Percentiles rank a stretch among this genome's conserved stretches.
These are phyloP conservation scores for Sesbania bispinosa DNA, from an alignment of 306 rosid genomes.

Conservation along the genomic window DNA sequence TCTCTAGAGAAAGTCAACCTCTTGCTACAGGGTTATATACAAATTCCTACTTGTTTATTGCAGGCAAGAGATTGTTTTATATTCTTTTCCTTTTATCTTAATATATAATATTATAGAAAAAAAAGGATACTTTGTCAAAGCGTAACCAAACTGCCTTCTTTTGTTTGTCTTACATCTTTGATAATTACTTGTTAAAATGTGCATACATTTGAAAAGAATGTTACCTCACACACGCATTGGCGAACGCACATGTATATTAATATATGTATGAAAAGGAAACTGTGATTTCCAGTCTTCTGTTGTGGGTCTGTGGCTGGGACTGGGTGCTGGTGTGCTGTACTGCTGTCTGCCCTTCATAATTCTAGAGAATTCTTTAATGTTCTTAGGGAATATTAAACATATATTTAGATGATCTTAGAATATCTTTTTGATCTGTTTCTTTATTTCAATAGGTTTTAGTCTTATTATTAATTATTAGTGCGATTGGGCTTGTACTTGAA, in stretches of 20 bases:
- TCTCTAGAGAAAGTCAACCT: conserved; percentile 75
- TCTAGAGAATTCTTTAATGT: too few species aligned
- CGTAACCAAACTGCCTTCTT: not conserved
- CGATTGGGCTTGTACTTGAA: not conserved
- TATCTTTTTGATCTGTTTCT: not conserved
- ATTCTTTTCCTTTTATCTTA: conserved; percentile 10
- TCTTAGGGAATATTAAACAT: not conserved
- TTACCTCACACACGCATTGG: too few species aligned
- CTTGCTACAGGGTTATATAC: conserved; percentile 74
- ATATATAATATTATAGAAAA: conserved; percentile 16
- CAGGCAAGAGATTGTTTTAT: conserved; percentile 51
- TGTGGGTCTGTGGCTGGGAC: too few species aligned
- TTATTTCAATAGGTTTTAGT: not conserved
- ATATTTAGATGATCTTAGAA: not conserved
- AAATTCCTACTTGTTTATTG: conserved; percentile 77
- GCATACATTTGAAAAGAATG: too few species aligned
- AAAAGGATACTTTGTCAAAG: not conserved
- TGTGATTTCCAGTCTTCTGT: too few species aligned
- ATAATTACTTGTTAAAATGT: too few species aligned
- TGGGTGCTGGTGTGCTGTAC: too few species aligned
- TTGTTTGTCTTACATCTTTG: too few species aligned
- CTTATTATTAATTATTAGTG: not conserved
- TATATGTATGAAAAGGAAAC: too few species aligned
- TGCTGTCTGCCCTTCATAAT: too few species aligned
- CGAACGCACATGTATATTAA: too few species aligned